phyloP scores from a whole-genome alignment of 1,139 yeast species.

The Lodderomyces metapsilosis region DNA sequence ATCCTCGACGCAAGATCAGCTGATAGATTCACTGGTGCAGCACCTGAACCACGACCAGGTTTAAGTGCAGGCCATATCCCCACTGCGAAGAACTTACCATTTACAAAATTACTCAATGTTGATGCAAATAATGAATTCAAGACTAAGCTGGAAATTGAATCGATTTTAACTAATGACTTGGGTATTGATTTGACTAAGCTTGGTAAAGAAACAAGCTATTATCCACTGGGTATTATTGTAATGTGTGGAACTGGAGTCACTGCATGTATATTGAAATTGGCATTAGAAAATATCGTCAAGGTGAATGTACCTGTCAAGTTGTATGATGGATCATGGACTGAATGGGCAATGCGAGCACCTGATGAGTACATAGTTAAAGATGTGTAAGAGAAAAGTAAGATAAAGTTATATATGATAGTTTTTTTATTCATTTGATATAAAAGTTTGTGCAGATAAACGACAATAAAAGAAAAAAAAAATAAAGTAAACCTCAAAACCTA shows the following conservation, averaged over 20 bases:
- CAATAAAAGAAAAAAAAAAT: too few relatives aligned
- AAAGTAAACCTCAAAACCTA: too few relatives aligned
- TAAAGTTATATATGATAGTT: too few relatives aligned
- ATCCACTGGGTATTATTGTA: conserved; percentile 62
- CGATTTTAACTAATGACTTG: conserved; percentile 42
- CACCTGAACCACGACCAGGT: conserved; percentile 87
- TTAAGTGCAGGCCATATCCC: conserved; percentile 88
- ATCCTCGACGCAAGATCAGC: conserved; percentile 80
- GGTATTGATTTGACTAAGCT: conserved; percentile 24
- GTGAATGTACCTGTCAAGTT: conserved; percentile 56
- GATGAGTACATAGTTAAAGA: conserved; percentile 29
- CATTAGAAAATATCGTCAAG: conserved; percentile 50
- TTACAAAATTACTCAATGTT: conserved; percentile 53
- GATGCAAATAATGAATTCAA: conserved; percentile 45
- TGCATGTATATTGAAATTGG: conserved; percentile 72
- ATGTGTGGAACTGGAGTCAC: conserved; percentile 97
- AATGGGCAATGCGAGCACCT: conserved; percentile 50
- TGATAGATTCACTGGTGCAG: conserved; percentile 72
- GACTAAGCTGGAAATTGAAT: conserved; percentile 42
- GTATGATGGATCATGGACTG: conserved; percentile 97
- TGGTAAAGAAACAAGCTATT: conserved; percentile 1
- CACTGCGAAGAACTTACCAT: conserved; percentile 77
- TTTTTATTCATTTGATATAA: neutral
- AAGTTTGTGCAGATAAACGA: neutral
- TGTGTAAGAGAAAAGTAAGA: conserved; percentile 1